These are phyloP conservation scores for Phascolomyces articulosus DNA, from an alignment of 371 early-diverging fungal species.

Conservation along the genomic window DNA sequence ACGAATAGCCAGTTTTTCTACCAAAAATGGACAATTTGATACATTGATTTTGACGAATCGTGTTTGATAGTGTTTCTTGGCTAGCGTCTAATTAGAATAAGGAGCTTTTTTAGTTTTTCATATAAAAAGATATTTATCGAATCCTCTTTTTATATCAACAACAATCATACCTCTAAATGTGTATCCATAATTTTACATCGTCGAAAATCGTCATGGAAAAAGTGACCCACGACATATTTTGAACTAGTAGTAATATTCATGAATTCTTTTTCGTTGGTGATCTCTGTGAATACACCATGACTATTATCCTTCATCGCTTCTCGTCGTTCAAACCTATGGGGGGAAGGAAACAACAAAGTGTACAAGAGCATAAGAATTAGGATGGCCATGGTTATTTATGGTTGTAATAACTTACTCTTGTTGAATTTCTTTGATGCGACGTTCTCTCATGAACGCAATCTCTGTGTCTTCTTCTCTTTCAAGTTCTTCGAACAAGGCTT, in stretches of 20 bases:
- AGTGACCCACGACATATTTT: conserved; percentile 85
- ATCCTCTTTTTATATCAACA: too few relatives aligned
- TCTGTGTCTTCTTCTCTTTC: conserved; percentile 66
- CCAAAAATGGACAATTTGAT: conserved; percentile 89
- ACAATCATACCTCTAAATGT: conserved; percentile 71
- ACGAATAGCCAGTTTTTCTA: conserved; percentile 85
- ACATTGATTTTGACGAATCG: conserved; percentile 90
- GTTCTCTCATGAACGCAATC: conserved; percentile 57
- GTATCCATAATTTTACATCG: conserved; percentile 93
- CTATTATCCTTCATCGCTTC: conserved; percentile 64
- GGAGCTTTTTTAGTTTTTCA: background rate
- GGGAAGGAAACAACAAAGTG: too few relatives aligned
- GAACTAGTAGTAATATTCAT: conserved; percentile 80
- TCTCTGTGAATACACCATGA: conserved; percentile 84
- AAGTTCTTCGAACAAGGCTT: conserved; percentile 67
- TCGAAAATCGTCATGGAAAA: conserved; percentile 91
- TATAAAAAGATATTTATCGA: too few relatives aligned
- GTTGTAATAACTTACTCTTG: conserved; percentile 48
- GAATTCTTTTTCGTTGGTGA: conserved; percentile 85
- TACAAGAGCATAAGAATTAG: too few relatives aligned
- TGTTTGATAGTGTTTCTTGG: conserved; percentile 81
- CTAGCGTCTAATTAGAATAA: conserved; percentile 44
- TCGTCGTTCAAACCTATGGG: conserved; percentile 65
- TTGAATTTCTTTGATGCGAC: conserved; percentile 65
- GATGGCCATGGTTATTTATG: too few relatives aligned